Percentiles rank a stretch among this genome's conserved stretches.
phyloP scores from a whole-genome alignment of 2,329 filamentous ascomycete species.

The Fusarium sp. region DNA sequence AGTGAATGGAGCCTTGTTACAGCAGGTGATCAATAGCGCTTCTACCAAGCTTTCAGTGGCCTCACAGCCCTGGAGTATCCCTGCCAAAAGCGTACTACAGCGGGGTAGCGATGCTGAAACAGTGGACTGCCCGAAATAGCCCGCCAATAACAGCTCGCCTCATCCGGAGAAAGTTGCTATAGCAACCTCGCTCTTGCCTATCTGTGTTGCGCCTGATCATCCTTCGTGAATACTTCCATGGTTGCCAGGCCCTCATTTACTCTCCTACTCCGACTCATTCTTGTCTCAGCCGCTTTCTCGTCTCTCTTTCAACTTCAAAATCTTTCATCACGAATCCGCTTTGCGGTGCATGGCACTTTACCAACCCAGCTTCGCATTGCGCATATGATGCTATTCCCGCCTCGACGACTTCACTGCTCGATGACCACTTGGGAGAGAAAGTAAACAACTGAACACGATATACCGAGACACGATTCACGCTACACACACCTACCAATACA shows the following conservation, averaged over 20 bases:
- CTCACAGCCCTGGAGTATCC: constrained; percentile 34
- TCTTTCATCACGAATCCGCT: constrained; percentile 23
- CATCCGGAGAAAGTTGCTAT: constrained; percentile 40
- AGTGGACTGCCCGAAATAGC: constrained; percentile 39
- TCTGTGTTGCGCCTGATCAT: constrained; percentile 18
- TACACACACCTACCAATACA: constrained; percentile 19
- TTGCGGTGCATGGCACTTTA: constrained; percentile 39
- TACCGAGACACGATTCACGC: constrained; percentile 37
- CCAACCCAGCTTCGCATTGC: constrained; percentile 33
- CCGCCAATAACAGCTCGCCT: constrained; percentile 33
- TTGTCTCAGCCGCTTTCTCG: constrained; percentile 45
- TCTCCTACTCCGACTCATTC: constrained; percentile 29
- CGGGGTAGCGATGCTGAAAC: constrained; percentile 49
- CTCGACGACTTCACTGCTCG: constrained; percentile 46
- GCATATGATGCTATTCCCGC: constrained; percentile 47
- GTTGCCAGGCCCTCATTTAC: constrained; percentile 27
- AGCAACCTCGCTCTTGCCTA: constrained; percentile 36
- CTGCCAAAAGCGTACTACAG: constrained; percentile 43
- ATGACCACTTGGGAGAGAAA: constrained; percentile 50
- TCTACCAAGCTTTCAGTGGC: constrained; percentile 40
- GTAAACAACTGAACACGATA: constrained; percentile 44
- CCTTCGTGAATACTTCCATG: constrained; percentile 46
- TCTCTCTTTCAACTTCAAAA: constrained; percentile 40
- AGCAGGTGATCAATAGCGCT: constrained; percentile 40
- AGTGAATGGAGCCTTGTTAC: constrained; percentile 24